Evolutionary conservation across 2,329 filamentous ascomycete genomes (phyloP).

Genomic region (Epichloe uncinata): DNA sequence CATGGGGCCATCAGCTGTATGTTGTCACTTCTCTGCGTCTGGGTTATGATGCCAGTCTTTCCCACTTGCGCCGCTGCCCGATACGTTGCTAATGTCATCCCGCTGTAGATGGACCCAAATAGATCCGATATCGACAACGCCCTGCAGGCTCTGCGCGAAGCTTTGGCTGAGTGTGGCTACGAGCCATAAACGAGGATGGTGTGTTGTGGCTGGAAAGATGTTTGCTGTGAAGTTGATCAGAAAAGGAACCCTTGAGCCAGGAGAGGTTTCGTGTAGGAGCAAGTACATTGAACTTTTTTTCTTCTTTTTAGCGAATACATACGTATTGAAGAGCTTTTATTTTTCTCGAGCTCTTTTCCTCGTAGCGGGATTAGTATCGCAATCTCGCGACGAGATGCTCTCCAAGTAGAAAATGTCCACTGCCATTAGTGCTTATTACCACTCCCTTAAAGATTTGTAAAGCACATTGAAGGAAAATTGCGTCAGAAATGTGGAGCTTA

Average conservation of each 20-base stretch:
- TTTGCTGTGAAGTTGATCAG: background rate
- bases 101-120: constrained; percentile 52
- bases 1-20: constrained; percentile 85
- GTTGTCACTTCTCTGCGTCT: constrained; percentile 16
- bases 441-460: too few relatives aligned
- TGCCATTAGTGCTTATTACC: too few relatives aligned
- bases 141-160: constrained; percentile 61
- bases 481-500: too few relatives aligned
- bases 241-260: background rate
- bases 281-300: background rate
- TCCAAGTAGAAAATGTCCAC: too few relatives aligned
- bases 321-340: too few relatives aligned
- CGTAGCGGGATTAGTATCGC: too few relatives aligned
- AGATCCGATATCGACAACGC: constrained; percentile 76
- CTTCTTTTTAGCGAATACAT: background rate
- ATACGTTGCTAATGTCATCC: background rate
- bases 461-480: too few relatives aligned
- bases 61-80: background rate
- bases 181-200: constrained; percentile 23
- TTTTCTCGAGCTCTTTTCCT: too few relatives aligned
- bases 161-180: constrained; percentile 61
- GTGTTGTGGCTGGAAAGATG: background rate
- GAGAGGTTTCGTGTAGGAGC: background rate
- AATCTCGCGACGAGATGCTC: too few relatives aligned
- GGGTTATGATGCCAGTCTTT: background rate